Evolutionary conservation across 805 yeast species (phyloP).

Genomic region (Yarrowia porcina): DNA sequence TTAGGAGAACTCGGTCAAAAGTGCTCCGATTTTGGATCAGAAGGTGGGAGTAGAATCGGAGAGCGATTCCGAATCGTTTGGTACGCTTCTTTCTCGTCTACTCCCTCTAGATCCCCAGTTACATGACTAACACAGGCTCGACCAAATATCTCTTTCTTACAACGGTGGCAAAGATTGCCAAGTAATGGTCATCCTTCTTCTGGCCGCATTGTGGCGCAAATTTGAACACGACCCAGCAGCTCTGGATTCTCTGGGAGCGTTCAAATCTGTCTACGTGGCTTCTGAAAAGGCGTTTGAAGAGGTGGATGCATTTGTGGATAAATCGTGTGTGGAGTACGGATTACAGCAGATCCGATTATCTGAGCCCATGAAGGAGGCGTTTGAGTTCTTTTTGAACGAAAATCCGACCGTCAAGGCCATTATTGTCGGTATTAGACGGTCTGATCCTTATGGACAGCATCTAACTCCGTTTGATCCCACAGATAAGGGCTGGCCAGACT

Average conservation of each 20-base stretch:
- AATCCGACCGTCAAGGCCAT: slow-evolving; percentile 64
- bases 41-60: neutral
- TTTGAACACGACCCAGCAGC: slow-evolving; percentile 29
- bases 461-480: slow-evolving; percentile 66
- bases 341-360: slow-evolving; percentile 46
- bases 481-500: slow-evolving; percentile 88
- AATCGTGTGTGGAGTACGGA: slow-evolving; percentile 53
- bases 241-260: slow-evolving; percentile 32
- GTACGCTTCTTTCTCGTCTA: too few species aligned
- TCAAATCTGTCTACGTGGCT: slow-evolving; percentile 70
- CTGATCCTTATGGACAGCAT: slow-evolving; percentile 76
- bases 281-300: slow-evolving; percentile 70
- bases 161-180: slow-evolving; percentile 98
- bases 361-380: slow-evolving; percentile 61
- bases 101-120: neutral
- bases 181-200: slow-evolving; percentile 73
- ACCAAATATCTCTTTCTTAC: slow-evolving; percentile 63
- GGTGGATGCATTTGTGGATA: slow-evolving; percentile 60
- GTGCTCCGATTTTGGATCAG: neutral
- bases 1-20: neutral
- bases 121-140: slow-evolving; percentile 21
- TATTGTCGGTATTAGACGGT: slow-evolving; percentile 80
- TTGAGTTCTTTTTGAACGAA: slow-evolving; percentile 53
- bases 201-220: slow-evolving; percentile 50
- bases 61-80: too few species aligned